phyloP scores from a whole-genome alignment of 1,284 basidiomycete genomes.

The Tilletiaria anomala region DNA sequence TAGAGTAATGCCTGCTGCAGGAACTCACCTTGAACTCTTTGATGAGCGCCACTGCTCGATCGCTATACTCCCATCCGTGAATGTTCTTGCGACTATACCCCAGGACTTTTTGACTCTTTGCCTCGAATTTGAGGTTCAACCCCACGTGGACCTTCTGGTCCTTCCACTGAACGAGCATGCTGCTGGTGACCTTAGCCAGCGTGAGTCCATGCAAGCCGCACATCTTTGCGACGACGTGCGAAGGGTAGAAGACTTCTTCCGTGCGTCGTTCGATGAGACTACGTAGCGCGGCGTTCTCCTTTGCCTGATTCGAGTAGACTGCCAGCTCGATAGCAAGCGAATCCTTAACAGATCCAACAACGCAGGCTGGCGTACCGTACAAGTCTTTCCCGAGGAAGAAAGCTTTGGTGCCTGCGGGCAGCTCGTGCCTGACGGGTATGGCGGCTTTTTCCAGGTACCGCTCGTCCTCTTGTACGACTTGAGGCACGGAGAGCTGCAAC shows the following conservation, averaged over 20 bases:
- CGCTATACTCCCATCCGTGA: conserved; percentile 82
- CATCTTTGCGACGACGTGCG: conserved; percentile 20
- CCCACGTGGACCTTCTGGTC: conserved; percentile 72
- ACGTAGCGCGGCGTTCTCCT: conserved; percentile 22
- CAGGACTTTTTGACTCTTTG: conserved; percentile 85
- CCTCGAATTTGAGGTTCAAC: conserved; percentile 89
- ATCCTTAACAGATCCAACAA: conserved; percentile 51
- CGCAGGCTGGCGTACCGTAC: conserved; percentile 87
- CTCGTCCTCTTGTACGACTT: conserved; percentile 24
- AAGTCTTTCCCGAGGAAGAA: conserved; percentile 89
- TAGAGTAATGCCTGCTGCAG: background rate
- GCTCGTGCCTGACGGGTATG: conserved; percentile 70
- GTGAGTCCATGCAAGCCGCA: conserved; percentile 23
- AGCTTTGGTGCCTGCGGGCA: conserved; percentile 73
- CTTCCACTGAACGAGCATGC: conserved; percentile 71
- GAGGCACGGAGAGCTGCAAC: conserved; percentile 41
- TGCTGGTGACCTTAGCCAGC: conserved; percentile 78
- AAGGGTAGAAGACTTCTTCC: conserved; percentile 16
- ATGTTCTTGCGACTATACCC: conserved; percentile 78
- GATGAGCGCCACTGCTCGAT: conserved; percentile 67
- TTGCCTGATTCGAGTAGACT: conserved; percentile 25
- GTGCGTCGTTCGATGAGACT: conserved; percentile 20
- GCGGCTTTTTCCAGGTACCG: conserved; percentile 50
- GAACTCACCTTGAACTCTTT: conserved; percentile 59
- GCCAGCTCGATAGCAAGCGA: conserved; percentile 26